Percentiles rank a stretch among this genome's conserved stretches.
Conservation (phyloP, 306 rosid genomes). For the Casuarina equisetifolia region DNA sequence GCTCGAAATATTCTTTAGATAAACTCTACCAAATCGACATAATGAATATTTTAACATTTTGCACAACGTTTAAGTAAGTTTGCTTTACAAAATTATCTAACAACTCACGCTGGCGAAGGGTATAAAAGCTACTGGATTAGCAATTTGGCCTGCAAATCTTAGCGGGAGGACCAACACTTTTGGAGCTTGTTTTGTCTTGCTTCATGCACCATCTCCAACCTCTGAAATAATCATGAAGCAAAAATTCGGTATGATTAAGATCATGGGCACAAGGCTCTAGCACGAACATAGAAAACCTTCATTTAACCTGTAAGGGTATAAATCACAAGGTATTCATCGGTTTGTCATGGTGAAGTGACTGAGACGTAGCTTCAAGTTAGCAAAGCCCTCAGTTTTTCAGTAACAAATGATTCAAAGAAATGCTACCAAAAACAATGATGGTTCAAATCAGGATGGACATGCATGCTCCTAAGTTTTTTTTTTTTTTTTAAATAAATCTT, state of each 20-base stretch:
- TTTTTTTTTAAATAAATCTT: not conserved
- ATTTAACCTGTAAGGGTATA: not conserved
- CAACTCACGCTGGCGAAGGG: no score
- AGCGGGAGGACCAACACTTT: not conserved
- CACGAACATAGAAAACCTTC: not conserved
- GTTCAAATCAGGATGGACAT: constrained; percentile 14
- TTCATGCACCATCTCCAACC: not conserved
- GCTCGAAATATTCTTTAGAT: no score
- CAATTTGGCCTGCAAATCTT: not conserved
- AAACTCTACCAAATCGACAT: no score
- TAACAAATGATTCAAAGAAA: not conserved
- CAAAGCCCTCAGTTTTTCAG: constrained; percentile 7
- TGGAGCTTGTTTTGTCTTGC: not conserved
- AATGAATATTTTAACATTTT: no score
- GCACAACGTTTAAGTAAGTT: no score
- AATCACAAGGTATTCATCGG: constrained; percentile 19
- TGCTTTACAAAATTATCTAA: no score
- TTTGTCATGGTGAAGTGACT: constrained; percentile 10
- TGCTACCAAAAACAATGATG: not conserved
- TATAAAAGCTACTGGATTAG: not conserved
- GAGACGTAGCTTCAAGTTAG: constrained; percentile 25
- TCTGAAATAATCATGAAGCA: not conserved
- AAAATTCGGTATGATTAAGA: not conserved
- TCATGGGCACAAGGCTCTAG: not conserved
- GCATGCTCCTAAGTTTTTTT: not conserved